These are phyloP conservation scores for Boletus rubropictus DNA, from an alignment of 768 basidiomycete species.

Conservation along the genomic window DNA sequence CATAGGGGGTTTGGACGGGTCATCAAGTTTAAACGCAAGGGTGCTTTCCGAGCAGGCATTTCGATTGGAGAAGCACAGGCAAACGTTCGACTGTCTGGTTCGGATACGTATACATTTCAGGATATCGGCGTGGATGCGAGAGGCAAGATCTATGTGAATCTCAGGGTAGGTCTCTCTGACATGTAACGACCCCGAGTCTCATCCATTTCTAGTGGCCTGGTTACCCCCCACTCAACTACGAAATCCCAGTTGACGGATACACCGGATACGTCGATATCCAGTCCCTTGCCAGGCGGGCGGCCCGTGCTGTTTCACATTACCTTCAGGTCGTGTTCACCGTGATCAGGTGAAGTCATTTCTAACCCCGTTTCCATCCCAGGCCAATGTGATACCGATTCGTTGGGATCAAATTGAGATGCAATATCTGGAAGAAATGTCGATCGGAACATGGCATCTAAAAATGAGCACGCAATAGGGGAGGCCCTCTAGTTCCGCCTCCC, in stretches of 20 bases:
- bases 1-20: constrained; percentile 45
- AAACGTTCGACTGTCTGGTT: constrained; percentile 52
- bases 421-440: constrained; percentile 62
- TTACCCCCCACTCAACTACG: constrained; percentile 64
- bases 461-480: constrained; percentile 29
- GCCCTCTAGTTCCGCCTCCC: too few relatives aligned
- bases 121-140: constrained; percentile 61
- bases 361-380: constrained; percentile 33
- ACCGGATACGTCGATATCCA: constrained; percentile 59
- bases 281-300: constrained; percentile 62
- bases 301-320: constrained; percentile 68
- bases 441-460: constrained; percentile 72
- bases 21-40: constrained; percentile 73
- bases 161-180: constrained; percentile 44
- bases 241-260: constrained; percentile 66
- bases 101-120: constrained; percentile 56
- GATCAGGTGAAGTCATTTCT: constrained; percentile 5
- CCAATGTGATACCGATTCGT: constrained; percentile 62
- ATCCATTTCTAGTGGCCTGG: constrained; percentile 55
- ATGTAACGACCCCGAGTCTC: neutral
- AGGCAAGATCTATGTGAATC: constrained; percentile 53
- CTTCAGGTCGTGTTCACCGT: constrained; percentile 49
- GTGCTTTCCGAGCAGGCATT: constrained; percentile 57
- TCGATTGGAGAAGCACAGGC: constrained; percentile 66
- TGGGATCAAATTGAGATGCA: constrained; percentile 67